Evolutionary conservation across 1,139 yeast species (phyloP).

Genomic region (Yamadazyma songkhlaensis): DNA sequence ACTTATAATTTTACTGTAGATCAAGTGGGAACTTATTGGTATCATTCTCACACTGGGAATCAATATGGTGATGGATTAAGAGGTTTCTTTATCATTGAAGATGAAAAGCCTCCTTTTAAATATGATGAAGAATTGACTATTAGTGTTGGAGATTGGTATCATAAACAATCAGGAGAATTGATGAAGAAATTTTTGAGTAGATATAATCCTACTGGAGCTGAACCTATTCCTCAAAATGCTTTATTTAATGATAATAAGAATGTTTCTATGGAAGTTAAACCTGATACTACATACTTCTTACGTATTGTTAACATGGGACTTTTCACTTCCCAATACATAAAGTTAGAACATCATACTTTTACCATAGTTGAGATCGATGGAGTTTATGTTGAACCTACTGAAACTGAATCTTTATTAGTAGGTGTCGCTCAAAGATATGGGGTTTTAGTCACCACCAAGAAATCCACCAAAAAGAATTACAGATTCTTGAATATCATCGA

Average conservation of each 20-base stretch:
- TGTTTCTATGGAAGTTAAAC: constrained; percentile 66
- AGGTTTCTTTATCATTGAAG: constrained; percentile 69
- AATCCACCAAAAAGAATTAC: constrained; percentile 55
- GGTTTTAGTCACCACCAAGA: constrained; percentile 69
- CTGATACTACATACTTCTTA: constrained; percentile 75
- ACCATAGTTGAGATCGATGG: constrained; percentile 86
- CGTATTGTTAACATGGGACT: constrained; percentile 83
- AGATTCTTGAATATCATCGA: constrained; percentile 80
- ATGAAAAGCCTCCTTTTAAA: constrained; percentile 38
- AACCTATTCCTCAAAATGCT: constrained; percentile 83
- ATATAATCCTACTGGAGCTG: constrained; percentile 95
- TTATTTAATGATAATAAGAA: constrained; percentile 78
- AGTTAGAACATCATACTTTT: constrained; percentile 80
- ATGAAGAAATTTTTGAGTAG: constrained; percentile 56
- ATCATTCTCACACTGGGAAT: constrained; percentile 83
- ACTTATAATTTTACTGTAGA: constrained; percentile 79
- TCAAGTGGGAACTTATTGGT: constrained; percentile 92
- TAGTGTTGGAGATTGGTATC: constrained; percentile 83
- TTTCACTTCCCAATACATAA: constrained; percentile 80
- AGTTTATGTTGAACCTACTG: constrained; percentile 63
- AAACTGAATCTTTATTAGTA: constrained; percentile 58
- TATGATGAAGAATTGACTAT: constrained; percentile 77
- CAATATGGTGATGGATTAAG: constrained; percentile 94
- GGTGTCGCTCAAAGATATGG: constrained; percentile 80
- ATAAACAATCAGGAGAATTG: constrained; percentile 53